Base-by-base conservation (phyloP, 768 basidiomycete species). In the Pholiota molesta region DNA sequence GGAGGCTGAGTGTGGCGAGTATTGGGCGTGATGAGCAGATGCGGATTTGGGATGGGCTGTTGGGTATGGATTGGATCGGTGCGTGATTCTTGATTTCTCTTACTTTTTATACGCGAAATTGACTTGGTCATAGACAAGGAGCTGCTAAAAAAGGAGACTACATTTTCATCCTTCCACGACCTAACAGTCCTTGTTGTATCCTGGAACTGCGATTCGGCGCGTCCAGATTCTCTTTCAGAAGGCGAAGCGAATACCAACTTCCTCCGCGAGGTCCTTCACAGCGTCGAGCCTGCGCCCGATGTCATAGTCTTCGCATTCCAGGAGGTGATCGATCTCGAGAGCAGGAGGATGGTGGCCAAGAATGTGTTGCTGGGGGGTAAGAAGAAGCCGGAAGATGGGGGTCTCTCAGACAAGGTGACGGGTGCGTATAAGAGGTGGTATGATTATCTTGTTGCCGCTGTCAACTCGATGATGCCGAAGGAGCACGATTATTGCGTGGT, bases 281-380 rank as follows among this genome's bases (percentile, higher is more conserved):
- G 88, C 68, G 87, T 90, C 39, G 87, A 92, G 13, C 70, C 75
- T 35, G 92, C 97, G 2, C 77, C 77, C 1, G 96, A 98, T 65
- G 89, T 99, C 67, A 90, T 99, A 65, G 85, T 88, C 4, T 97
- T 99, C 68, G 95, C 95, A 1, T 91, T 99, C 74, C 97, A 99
- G 74, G 97, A 99, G 75, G 84, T 98, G 40, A 94, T 99, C 62
- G 95, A 97, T 71, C 84, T 99, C n/a, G 95, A 97, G 67, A 89
- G 86, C 65, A 88, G 94, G 63, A 94, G 89, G 76, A 88, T 98
- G 80, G 89, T 91, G 1, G 97, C 97, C 68, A 96, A 97, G 77
- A 94, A 90, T 19, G 87, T 99, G 28, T 71, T 99, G 0, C 81
- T 97, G 5, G 90, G 90, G 6, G 80, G 88, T 65, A 92, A 89